Conservation (phyloP, 176 grass and related monocot species). For the Miscanthus lutarioriparius region DNA sequence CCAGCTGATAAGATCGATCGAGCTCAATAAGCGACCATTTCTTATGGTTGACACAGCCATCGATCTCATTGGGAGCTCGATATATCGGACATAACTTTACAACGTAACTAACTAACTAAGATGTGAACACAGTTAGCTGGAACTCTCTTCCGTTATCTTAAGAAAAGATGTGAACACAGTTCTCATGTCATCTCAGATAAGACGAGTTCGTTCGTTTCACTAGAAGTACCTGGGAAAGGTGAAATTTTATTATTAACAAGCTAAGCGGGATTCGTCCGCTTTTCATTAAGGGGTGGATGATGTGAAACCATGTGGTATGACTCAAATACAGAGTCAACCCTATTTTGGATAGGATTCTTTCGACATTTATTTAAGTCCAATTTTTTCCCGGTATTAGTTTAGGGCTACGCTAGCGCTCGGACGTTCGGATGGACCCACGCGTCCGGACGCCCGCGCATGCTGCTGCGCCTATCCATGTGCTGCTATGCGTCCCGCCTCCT, state of each 20-base stretch:
- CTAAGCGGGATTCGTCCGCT: neutral
- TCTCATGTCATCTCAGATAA: neutral
- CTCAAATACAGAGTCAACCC: neutral
- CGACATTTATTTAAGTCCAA: neutral
- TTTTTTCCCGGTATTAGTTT: neutral
- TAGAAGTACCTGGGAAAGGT: neutral
- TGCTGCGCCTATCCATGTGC: too few relatives aligned
- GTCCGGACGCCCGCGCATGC: too few relatives aligned
- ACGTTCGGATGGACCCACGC: too few relatives aligned
- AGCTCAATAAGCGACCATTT: neutral
- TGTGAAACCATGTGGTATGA: constrained; percentile 15
- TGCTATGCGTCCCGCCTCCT: too few relatives aligned
- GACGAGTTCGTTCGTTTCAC: neutral
- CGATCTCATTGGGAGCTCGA: too few relatives aligned
- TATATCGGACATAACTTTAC: neutral
- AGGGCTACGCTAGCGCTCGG: too few relatives aligned
- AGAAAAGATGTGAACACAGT: neutral
- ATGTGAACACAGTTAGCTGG: neutral
- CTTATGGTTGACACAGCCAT: neutral
- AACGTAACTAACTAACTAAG: neutral
- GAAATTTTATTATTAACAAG: neutral
- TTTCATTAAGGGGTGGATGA: neutral
- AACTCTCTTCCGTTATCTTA: too few relatives aligned
- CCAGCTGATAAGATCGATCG: neutral
- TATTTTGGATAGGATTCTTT: neutral